Evolutionary conservation across 441 rosid species (phyloP).

Genomic region (Dalechampia spathulata): DNA sequence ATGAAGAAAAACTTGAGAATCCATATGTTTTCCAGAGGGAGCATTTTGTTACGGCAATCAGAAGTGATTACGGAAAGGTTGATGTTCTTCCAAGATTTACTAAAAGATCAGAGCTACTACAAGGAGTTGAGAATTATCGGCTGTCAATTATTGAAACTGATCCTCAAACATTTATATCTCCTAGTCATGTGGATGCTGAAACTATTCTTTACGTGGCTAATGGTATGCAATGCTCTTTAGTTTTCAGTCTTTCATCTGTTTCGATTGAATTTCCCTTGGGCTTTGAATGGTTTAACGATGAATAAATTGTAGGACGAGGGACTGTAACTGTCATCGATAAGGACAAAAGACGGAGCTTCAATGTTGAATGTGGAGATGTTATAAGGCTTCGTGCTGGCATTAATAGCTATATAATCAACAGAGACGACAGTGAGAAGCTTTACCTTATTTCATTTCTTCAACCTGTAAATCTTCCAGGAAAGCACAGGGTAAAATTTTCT

Average conservation of each 20-base stretch:
- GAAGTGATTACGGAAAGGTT: conserved; percentile 30
- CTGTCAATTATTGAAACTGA: conserved; percentile 25
- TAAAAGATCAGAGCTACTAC: conserved; percentile 34
- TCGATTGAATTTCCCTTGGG: too few relatives aligned
- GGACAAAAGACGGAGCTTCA: conserved; percentile 24
- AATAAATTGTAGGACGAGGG: conserved; percentile 29
- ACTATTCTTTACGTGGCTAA: conserved; percentile 28
- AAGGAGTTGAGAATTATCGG: conserved; percentile 34
- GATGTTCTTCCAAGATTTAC: conserved; percentile 32
- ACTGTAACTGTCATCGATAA: conserved; percentile 20
- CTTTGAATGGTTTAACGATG: neutral
- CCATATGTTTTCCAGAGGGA: conserved; percentile 42
- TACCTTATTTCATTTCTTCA: conserved; percentile 21
- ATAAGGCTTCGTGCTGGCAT: conserved; percentile 34
- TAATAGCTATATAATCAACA: conserved; percentile 29
- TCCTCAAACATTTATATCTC: conserved; percentile 32
- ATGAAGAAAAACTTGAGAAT: conserved; percentile 14
- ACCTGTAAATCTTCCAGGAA: conserved; percentile 34
- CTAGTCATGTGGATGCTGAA: conserved; percentile 40
- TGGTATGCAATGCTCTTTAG: conserved; percentile 12
- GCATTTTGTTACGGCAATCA: conserved; percentile 20
- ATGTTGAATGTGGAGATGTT: conserved; percentile 31
- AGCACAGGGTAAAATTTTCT: conserved; percentile 17
- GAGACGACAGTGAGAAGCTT: conserved; percentile 35
- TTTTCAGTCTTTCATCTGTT: too few relatives aligned